These are phyloP conservation scores for Leishmania braziliensis DNA, from an alignment of 208 protist genomes.

Conservation along the genomic window DNA sequence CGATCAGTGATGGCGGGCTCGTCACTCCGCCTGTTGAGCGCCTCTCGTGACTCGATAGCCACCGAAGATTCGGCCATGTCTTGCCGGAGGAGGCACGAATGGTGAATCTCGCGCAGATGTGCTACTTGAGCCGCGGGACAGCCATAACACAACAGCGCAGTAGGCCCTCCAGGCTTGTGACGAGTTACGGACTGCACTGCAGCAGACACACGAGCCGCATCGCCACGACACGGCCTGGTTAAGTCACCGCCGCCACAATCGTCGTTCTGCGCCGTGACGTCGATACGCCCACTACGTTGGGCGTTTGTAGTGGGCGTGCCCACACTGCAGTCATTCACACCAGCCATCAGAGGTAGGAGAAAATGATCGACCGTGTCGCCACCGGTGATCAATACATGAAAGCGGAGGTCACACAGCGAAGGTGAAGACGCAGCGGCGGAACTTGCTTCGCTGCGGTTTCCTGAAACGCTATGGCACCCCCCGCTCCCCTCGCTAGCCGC, in stretches of 20 bases:
- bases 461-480: not conserved
- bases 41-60: no score
- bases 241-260: not conserved
- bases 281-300: not conserved
- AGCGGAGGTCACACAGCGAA: not conserved
- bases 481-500: not conserved
- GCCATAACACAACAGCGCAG: constrained; percentile 16
- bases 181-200: not conserved
- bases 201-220: not conserved
- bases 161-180: not conserved
- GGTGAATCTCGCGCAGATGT: not conserved
- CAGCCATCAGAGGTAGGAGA: constrained; percentile 1
- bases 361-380: constrained; percentile 12
- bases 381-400: constrained; percentile 15
- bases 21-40: not conserved
- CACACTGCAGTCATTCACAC: not conserved
- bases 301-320: no score
- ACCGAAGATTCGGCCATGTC: not conserved
- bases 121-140: constrained; percentile 13
- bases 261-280: not conserved
- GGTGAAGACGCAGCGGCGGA: not conserved
- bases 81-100: not conserved
- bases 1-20: not conserved
- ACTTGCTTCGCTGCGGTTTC: not conserved
- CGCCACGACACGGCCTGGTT: not conserved